A percentile compares a stretch with the other conserved stretches of the same genome.
These are phyloP conservation scores for Thielaviopsis ethacetica DNA, from an alignment of 2,329 filamentous ascomycete species.

Conservation along the genomic window DNA sequence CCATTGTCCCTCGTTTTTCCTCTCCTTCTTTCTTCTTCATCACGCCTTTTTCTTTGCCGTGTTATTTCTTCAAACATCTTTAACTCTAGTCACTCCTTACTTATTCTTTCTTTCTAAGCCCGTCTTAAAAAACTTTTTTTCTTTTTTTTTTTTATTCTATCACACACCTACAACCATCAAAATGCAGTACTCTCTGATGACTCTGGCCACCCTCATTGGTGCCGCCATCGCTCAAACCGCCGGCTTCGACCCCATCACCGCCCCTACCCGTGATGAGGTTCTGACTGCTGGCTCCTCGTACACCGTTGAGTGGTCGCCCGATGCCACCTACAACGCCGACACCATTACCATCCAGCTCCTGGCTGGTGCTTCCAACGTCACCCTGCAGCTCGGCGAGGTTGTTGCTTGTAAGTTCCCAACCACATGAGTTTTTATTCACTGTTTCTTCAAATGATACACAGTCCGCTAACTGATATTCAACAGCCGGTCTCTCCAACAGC, in stretches of 20 bases:
- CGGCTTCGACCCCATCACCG: slow-evolving; percentile 38
- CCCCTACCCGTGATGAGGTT: slow-evolving; percentile 27
- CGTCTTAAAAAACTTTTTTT: not conserved
- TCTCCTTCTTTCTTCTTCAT: slow-evolving; percentile 6
- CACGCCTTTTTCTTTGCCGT: slow-evolving; percentile 4
- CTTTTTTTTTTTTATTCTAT: not conserved
- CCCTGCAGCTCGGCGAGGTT: slow-evolving; percentile 20
- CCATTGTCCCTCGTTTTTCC: not conserved
- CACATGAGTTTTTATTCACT: not conserved
- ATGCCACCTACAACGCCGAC: slow-evolving; percentile 24
- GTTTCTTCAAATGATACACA: too few species aligned
- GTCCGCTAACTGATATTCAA: not conserved
- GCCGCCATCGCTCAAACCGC: slow-evolving; percentile 35
- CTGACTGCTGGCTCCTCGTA: slow-evolving; percentile 33
- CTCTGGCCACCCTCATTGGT: slow-evolving; percentile 33
- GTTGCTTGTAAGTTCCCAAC: slow-evolving; percentile 32
- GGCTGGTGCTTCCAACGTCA: slow-evolving; percentile 29
- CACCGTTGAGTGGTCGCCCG: slow-evolving; percentile 32
- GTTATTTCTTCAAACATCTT: not conserved
- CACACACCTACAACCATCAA: slow-evolving; percentile 20
- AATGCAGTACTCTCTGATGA: slow-evolving; percentile 34
- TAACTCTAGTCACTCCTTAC: slow-evolving; percentile 10
- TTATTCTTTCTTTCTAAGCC: not conserved
- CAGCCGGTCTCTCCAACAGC: slow-evolving; percentile 31
- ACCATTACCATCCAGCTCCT: slow-evolving; percentile 37